A percentile compares a stretch with the other conserved stretches of the same genome.
Conservation (phyloP, 192 early-diverging fungal genomes). For the Backusella parvicylindrica region DNA sequence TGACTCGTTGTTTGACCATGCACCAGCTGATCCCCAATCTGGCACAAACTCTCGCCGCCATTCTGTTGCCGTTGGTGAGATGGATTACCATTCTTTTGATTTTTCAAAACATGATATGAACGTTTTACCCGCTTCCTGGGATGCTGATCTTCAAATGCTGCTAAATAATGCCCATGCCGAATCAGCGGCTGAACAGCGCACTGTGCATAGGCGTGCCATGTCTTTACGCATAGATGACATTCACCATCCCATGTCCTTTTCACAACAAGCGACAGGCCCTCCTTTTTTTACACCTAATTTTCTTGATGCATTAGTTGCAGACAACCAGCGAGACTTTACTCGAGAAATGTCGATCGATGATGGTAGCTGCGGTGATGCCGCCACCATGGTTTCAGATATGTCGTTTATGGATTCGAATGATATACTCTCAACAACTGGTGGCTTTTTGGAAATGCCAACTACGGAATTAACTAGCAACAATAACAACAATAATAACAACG, state of each 20-base stretch:
- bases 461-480: neutral
- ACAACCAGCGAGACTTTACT: neutral
- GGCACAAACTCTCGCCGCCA: conserved; percentile 24
- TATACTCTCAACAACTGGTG: neutral
- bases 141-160: conserved; percentile 6
- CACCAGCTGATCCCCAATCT: conserved; percentile 3
- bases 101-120: neutral
- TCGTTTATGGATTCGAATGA: conserved; percentile 5
- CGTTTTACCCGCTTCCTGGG: neutral
- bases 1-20: neutral
- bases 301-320: conserved; percentile 13
- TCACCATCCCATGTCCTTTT: neutral
- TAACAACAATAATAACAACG: neutral
- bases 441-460: neutral
- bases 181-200: neutral
- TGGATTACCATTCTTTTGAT: conserved; percentile 25
- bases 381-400: neutral
- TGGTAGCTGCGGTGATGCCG: neutral
- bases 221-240: neutral
- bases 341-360: neutral
- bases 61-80: conserved; percentile 33
- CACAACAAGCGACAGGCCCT: neutral
- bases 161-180: neutral
- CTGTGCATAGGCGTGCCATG: neutral
- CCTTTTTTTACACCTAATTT: conserved; percentile 2